Evolutionary conservation across 2,329 filamentous ascomycete species (phyloP).

Genomic region (Fusarium aywerte): DNA sequence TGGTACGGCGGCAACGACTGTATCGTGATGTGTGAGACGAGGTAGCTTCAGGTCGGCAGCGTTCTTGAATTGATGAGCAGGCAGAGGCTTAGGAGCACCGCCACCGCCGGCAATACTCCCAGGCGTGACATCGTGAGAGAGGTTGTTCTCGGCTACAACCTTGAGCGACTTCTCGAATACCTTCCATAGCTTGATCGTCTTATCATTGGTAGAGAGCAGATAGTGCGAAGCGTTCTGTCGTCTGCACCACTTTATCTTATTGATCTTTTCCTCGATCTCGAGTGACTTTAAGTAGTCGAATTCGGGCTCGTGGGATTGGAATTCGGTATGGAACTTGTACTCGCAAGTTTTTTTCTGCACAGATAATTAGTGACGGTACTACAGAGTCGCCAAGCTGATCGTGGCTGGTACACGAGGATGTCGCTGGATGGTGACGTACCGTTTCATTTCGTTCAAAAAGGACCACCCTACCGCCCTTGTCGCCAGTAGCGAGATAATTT

Average conservation of each 20-base stretch:
- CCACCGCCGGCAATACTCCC: conserved; percentile 77
- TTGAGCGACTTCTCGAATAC: conserved; percentile 99
- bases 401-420: neutral
- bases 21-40: conserved; percentile 96
- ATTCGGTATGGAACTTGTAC: conserved; percentile 99
- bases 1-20: conserved; percentile 94
- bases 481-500: conserved; percentile 89
- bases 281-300: conserved; percentile 99
- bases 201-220: conserved; percentile 97
- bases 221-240: conserved; percentile 99
- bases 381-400: neutral
- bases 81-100: conserved; percentile 76
- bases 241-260: conserved; percentile 99
- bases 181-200: conserved; percentile 99
- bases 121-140: conserved; percentile 93
- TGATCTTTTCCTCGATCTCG: conserved; percentile 99
- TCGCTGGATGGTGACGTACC: conserved; percentile 62
- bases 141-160: conserved; percentile 98
- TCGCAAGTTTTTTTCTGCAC: conserved; percentile 98
- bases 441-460: conserved; percentile 95
- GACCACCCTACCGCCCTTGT: conserved; percentile 87
- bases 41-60: conserved; percentile 90
- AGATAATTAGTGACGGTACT: conserved; percentile 25
- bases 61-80: conserved; percentile 79
- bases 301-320: conserved; percentile 98